These are phyloP conservation scores for Pseudomonodictys pantanalensis DNA, from an alignment of 495 filamentous ascomycete species.

Conservation along the genomic window DNA sequence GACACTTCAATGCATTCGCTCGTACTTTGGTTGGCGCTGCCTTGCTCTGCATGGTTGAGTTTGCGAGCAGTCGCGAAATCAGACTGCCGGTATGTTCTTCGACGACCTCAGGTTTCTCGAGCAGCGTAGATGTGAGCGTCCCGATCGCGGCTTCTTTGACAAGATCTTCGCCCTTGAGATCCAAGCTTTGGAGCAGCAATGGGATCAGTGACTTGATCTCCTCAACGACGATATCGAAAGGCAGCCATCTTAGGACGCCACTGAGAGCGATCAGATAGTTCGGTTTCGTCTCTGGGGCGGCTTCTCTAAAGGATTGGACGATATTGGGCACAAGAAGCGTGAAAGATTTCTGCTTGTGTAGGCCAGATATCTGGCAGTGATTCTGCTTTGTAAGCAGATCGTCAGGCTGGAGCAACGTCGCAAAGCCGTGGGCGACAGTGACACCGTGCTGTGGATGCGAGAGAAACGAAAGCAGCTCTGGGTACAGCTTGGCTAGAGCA, in stretches of 20 bases:
- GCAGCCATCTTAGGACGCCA: constrained; percentile 60
- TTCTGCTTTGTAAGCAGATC: constrained; percentile 64
- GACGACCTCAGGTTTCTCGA: constrained; percentile 54
- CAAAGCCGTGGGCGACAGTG: constrained; percentile 56
- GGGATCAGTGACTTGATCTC: constrained; percentile 60
- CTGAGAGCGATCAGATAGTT: constrained; percentile 66
- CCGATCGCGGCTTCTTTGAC: constrained; percentile 63
- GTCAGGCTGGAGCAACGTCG: constrained; percentile 59
- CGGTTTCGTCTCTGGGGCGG: constrained; percentile 50
- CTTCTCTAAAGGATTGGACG: constrained; percentile 52
- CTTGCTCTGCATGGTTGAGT: constrained; percentile 26
- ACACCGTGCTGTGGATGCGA: constrained; percentile 46
- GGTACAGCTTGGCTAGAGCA: constrained; percentile 46
- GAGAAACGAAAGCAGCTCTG: constrained; percentile 57
- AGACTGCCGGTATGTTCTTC: constrained; percentile 61
- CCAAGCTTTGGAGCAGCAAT: constrained; percentile 68
- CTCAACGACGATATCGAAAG: constrained; percentile 58
- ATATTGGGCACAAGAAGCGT: constrained; percentile 59
- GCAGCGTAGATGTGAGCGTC: constrained; percentile 58
- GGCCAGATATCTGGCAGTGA: constrained; percentile 60
- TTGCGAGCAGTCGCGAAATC: constrained; percentile 55
- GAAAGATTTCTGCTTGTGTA: constrained; percentile 66
- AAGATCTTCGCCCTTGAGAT: constrained; percentile 51
- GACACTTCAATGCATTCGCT: constrained; percentile 53
- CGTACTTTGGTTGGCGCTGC: constrained; percentile 46